Conservation (phyloP, 2,329 filamentous ascomycete species). For the Hymenoscyphus scutula region DNA sequence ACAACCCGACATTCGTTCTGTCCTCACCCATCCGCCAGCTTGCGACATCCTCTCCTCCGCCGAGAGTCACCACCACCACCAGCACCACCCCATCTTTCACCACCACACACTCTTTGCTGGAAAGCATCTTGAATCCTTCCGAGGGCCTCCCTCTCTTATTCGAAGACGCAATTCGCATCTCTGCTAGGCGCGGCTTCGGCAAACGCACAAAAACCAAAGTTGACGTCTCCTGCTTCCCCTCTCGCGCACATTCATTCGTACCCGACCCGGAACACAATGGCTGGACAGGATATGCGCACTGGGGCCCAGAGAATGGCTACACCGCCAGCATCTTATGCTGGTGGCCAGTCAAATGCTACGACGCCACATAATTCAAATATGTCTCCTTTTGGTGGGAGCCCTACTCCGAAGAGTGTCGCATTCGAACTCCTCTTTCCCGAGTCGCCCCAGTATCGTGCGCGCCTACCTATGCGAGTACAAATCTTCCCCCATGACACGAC, state of each 20-base stretch:
- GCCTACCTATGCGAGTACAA: constrained; percentile 80
- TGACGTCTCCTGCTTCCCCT: constrained; percentile 21
- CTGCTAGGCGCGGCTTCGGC: constrained; percentile 24
- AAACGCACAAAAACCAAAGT: constrained; percentile 31
- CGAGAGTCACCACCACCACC: constrained; percentile 18
- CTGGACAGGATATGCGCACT: constrained; percentile 28
- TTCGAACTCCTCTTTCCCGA: constrained; percentile 73
- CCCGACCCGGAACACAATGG: constrained; percentile 33
- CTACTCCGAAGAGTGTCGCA: constrained; percentile 68
- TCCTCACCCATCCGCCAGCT: constrained; percentile 26
- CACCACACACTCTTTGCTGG: constrained; percentile 20
- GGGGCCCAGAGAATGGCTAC: constrained; percentile 31
- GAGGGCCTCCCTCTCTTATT: constrained; percentile 11
- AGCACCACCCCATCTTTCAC: constrained; percentile 15
- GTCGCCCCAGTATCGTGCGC: constrained; percentile 66
- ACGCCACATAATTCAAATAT: constrained; percentile 30
- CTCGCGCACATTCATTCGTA: constrained; percentile 26
- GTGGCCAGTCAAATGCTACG: constrained; percentile 27
- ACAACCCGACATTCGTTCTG: constrained; percentile 25
- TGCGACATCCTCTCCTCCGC: constrained; percentile 29
- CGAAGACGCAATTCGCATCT: constrained; percentile 29
- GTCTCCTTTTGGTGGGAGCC: constrained; percentile 33
- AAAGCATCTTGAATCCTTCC: constrained; percentile 17
- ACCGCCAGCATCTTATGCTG: constrained; percentile 30
- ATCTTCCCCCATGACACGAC: constrained; percentile 96